These are phyloP conservation scores for Cardamine chenopodiifolia DNA, from an alignment of 345 rosid genomes.

Conservation along the genomic window DNA sequence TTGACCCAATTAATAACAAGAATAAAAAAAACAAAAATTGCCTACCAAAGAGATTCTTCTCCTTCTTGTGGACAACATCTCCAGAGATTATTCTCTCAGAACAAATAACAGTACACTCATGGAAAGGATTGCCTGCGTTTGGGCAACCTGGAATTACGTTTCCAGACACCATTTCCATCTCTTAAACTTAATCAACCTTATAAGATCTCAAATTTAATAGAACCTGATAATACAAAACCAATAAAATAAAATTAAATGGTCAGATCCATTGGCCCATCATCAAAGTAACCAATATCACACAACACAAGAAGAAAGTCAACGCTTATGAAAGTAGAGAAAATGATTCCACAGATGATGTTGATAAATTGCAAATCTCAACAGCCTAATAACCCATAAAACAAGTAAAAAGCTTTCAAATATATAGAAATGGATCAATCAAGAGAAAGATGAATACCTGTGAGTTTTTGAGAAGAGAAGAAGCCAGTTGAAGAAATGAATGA, in stretches of 20 bases:
- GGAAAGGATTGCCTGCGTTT: slow-evolving; percentile 43
- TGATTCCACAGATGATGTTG: neutral
- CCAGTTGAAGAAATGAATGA: slow-evolving; percentile 18
- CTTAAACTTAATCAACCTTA: neutral
- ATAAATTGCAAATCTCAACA: neutral
- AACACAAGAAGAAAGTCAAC: slow-evolving; percentile 22
- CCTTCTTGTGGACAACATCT: slow-evolving; percentile 36
- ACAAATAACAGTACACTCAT: slow-evolving; percentile 37
- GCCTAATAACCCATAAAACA: neutral
- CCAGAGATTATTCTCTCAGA: slow-evolving; percentile 24
- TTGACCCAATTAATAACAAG: neutral
- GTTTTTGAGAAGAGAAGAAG: neutral
- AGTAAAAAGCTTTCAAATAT: neutral
- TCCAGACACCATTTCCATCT: slow-evolving; percentile 33
- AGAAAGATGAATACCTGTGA: slow-evolving; percentile 22
- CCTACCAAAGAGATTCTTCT: slow-evolving; percentile 40
- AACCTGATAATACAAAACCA: neutral
- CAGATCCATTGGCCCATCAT: slow-evolving; percentile 3
- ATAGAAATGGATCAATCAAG: neutral
- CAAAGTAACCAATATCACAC: neutral
- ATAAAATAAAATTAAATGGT: neutral
- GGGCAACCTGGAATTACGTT: slow-evolving; percentile 37
- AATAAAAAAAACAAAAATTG: neutral
- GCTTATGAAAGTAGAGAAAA: slow-evolving; percentile 4
- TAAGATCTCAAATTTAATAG: neutral